Evolutionary conservation across 805 yeast genomes (phyloP).

Genomic region (Cyberlindnera xylosilytica): DNA sequence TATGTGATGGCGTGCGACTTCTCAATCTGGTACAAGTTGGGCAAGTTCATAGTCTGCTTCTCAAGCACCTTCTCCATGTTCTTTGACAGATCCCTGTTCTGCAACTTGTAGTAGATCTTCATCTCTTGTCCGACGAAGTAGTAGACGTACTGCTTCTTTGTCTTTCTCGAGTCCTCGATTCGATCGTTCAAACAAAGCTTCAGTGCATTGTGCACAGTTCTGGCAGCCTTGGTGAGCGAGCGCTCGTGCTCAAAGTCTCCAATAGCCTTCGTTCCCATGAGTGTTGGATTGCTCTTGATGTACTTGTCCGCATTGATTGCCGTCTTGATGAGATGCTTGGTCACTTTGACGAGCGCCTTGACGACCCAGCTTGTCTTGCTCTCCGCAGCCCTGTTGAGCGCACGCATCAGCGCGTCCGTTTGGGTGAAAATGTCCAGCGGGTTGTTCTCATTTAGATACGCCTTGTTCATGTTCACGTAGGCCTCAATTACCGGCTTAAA

Average conservation of each 20-base stretch:
- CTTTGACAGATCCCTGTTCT: conserved; percentile 69
- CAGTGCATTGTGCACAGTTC: conserved; percentile 68
- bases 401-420: conserved; percentile 39
- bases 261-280: conserved; percentile 4
- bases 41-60: conserved; percentile 51
- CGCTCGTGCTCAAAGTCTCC: conserved; percentile 29
- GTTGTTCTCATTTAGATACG: conserved; percentile 29
- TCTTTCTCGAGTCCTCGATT: conserved; percentile 42
- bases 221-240: conserved; percentile 52
- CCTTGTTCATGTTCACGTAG: conserved; percentile 14
- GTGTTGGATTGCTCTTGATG: conserved; percentile 18
- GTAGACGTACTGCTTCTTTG: conserved; percentile 64
- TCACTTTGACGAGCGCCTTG: conserved; percentile 37
- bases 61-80: conserved; percentile 68
- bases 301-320: conserved; percentile 25
- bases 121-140: conserved; percentile 69
- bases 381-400: conserved; percentile 52
- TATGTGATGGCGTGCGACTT: conserved; percentile 56
- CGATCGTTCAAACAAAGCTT: conserved; percentile 78
- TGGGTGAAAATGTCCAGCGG: conserved; percentile 29
- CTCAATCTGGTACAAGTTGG: conserved; percentile 42
- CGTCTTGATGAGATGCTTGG: conserved; percentile 34
- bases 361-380: conserved; percentile 52
- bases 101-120: conserved; percentile 62
- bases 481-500: conserved; percentile 14